Evolutionary conservation across 495 filamentous ascomycete species (phyloP), one percentile per base, ranked within the genome.

Genomic region (Neurospora sp.): DNA sequence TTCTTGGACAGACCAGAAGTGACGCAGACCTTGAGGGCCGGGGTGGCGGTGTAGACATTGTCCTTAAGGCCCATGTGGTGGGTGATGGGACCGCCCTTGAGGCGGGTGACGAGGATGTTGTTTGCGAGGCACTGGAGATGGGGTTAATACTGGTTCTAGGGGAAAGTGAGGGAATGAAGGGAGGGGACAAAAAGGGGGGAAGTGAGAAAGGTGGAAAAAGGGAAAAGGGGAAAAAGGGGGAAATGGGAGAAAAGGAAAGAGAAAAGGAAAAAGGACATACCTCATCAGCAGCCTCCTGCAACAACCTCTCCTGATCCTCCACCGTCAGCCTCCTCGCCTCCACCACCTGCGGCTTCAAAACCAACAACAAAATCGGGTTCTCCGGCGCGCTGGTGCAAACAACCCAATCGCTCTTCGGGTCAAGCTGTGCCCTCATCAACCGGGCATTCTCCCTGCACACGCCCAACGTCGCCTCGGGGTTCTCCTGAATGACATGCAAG

Each of bases 281-380:
- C 90, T 99, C 96, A 76, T 99, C 96, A 14, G 97, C 92, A 74
- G 92, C 88, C 80, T 99, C 96, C 79, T 96, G 91, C 75, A 99
- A 83, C 66, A 98, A 75, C 72, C 88, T 87, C 81, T 97, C 94
- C 82, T 98, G 93, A 76, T 97, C 94, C 39, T 89, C 87, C 5
- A 87, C 80, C 9, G 85, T 87, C 62, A 94, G 81, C 71, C 86
- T 88, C 78, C 91, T 90, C 1, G 90, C 88, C n/a, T 86, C 84
- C 71, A 96, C 84, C 37, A 97, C 88, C 70, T 97, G 94, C 9
- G 89, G 87, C 86, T 96, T 97, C 69, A 99, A 82, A n/a, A 91
- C 89, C 48, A 98, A 83, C 4, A 98, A 81, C 85, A 96, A 88
- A 69, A 97, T 83, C 0, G 96, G 96, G 75, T 97, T 98, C 77